A percentile compares a stretch with the other conserved stretches of the same genome.
Conservation (phyloP, 2,329 filamentous ascomycete species). For the Falciphora oryzae region DNA sequence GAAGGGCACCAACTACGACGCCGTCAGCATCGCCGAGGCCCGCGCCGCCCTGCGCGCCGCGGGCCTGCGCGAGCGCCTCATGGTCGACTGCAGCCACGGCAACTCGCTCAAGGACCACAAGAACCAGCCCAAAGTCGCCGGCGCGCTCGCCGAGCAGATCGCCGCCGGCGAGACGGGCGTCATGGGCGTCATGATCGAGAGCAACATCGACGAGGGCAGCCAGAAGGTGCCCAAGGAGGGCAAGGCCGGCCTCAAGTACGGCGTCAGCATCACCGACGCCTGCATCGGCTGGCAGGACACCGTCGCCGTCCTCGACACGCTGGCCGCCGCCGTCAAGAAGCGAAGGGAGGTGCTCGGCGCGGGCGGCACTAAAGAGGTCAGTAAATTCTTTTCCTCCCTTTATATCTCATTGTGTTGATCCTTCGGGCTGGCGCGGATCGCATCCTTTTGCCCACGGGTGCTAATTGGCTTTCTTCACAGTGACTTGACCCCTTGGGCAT, state of each 20-base stretch:
- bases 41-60: constrained; percentile 77
- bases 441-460: too few species aligned
- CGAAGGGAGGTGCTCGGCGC: constrained; percentile 46
- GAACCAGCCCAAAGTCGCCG: constrained; percentile 93
- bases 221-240: constrained; percentile 91
- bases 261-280: constrained; percentile 92
- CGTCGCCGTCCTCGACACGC: constrained; percentile 67
- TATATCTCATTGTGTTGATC: too few species aligned
- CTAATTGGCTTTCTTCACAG: neutral
- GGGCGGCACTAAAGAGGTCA: neutral
- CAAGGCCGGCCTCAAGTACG: constrained; percentile 79
- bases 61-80: constrained; percentile 81
- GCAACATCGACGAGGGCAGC: constrained; percentile 88
- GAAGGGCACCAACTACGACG: constrained; percentile 90
- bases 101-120: constrained; percentile 85
- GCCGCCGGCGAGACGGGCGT: constrained; percentile 76
- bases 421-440: too few species aligned
- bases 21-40: constrained; percentile 70
- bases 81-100: constrained; percentile 97
- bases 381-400: neutral
- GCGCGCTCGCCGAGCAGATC: constrained; percentile 76
- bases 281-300: constrained; percentile 93
- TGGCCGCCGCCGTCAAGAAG: constrained; percentile 75
- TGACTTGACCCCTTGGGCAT: neutral
- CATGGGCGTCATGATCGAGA: constrained; percentile 99